A percentile compares a stretch with the other conserved stretches of the same genome.
Evolutionary conservation across 2,329 filamentous ascomycete species (phyloP).

Genomic region (Ceratocystis ficicola): DNA sequence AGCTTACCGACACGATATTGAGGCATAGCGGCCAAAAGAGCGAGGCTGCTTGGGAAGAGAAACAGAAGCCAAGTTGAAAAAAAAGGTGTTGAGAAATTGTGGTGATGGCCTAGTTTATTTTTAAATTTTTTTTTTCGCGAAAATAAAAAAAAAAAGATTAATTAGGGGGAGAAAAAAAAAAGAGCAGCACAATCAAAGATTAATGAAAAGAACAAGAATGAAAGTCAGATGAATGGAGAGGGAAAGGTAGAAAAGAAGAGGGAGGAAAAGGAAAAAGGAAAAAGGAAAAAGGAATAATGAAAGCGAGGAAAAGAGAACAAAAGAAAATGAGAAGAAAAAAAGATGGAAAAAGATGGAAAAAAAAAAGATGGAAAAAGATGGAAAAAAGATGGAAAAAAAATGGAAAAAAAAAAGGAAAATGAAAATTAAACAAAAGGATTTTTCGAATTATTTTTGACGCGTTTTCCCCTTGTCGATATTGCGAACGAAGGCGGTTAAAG

Average conservation of each 20-base stretch:
- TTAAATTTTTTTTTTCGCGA: neutral
- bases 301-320: neutral
- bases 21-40: slow-evolving; percentile 29
- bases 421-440: neutral
- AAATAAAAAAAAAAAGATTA: neutral
- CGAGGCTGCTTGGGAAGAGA: neutral
- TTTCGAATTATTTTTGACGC: neutral
- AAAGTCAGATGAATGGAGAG: slow-evolving; percentile 8
- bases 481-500: no score
- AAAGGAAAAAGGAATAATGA: slow-evolving; percentile 10
- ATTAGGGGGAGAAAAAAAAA: slow-evolving; percentile 12
- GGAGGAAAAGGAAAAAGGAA: neutral
- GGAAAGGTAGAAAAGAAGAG: slow-evolving; percentile 12
- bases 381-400: slow-evolving; percentile 15
- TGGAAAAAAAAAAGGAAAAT: slow-evolving; percentile 8
- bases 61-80: slow-evolving; percentile 16
- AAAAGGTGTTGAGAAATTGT: slow-evolving; percentile 12
- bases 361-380: neutral
- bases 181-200: neutral
- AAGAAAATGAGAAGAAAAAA: slow-evolving; percentile 15
- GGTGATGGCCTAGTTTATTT: no score
- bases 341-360: neutral
- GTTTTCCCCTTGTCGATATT: neutral
- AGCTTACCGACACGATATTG: slow-evolving; percentile 37
- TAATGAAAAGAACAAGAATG: slow-evolving; percentile 16